Conservation (phyloP, 495 filamentous ascomycete genomes). For the Delitschia confertaspora region DNA sequence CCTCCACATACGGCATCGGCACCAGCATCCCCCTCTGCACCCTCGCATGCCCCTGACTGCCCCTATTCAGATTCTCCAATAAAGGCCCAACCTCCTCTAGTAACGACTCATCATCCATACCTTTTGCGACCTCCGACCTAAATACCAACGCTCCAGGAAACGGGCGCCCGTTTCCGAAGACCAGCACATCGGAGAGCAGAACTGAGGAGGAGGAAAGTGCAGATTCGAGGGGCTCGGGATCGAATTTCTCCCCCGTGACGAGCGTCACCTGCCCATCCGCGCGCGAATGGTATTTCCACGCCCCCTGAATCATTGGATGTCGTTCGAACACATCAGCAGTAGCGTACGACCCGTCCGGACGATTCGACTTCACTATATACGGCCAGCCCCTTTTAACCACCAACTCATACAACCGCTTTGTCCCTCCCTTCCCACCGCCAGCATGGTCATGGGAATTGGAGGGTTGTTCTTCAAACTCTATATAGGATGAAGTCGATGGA, state of each 20-base stretch:
- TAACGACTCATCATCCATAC: conserved; percentile 13
- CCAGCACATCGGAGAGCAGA: conserved; percentile 38
- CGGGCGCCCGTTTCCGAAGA: conserved; percentile 42
- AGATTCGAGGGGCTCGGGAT: conserved; percentile 53
- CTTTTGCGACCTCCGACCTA: conserved; percentile 1
- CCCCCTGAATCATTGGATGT: conserved; percentile 44
- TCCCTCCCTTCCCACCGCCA: too few species aligned
- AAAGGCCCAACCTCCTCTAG: conserved; percentile 33
- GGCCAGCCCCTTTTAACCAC: conserved; percentile 53
- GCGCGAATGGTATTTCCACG: conserved; percentile 53
- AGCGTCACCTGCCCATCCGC: conserved; percentile 54
- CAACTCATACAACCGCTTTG: conserved; percentile 49
- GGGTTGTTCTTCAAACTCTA: conserved; percentile 47
- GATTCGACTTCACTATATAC: conserved; percentile 50
- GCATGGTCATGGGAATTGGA: too few species aligned
- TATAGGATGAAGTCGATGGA: background rate
- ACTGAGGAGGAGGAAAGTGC: conserved; percentile 30
- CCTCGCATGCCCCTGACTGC: conserved; percentile 38
- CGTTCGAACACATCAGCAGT: conserved; percentile 50
- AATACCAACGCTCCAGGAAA: conserved; percentile 42
- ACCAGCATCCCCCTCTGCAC: conserved; percentile 41
- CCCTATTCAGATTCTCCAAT: conserved; percentile 36
- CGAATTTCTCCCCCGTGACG: conserved; percentile 61
- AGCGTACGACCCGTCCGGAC: conserved; percentile 49
- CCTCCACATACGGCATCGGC: conserved; percentile 28